phyloP scores from a whole-genome alignment of 805 yeast species.

The Barnettozyma sp. region DNA sequence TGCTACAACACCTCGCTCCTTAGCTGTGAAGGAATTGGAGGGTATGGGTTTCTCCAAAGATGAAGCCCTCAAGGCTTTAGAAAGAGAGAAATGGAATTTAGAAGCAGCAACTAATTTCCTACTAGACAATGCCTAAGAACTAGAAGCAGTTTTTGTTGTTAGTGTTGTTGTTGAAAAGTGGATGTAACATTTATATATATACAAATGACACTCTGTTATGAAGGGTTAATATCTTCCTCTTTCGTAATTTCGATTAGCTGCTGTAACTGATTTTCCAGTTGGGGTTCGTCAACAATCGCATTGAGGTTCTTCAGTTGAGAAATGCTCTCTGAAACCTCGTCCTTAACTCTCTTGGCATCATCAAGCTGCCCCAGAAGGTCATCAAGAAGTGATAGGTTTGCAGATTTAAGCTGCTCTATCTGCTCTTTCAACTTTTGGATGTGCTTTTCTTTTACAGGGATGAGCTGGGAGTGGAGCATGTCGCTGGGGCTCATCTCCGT shows the following conservation, averaged over 20 bases:
- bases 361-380: slow-evolving; percentile 12
- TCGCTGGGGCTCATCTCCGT: slow-evolving; percentile 16
- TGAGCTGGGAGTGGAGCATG: slow-evolving; percentile 20
- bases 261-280: slow-evolving; percentile 10
- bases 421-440: slow-evolving; percentile 13
- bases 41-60: slow-evolving; percentile 83
- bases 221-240: slow-evolving; percentile 1
- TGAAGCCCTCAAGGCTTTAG: slow-evolving; percentile 62
- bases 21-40: slow-evolving; percentile 68
- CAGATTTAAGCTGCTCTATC: slow-evolving; percentile 11
- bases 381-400: slow-evolving; percentile 10
- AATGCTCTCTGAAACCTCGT: slow-evolving; percentile 9
- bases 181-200: no score
- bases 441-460: slow-evolving; percentile 21
- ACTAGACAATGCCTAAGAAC: slow-evolving; percentile 56
- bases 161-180: neutral
- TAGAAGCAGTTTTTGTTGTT: neutral
- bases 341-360: slow-evolving; percentile 11
- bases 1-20: slow-evolving; percentile 40
- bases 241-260: slow-evolving; percentile 11
- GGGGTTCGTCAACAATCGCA: slow-evolving; percentile 7
- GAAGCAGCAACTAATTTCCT: slow-evolving; percentile 84
- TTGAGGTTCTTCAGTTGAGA: slow-evolving; percentile 11
- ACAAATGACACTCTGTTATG: no score
- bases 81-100: slow-evolving; percentile 63